A percentile compares a stretch with the other conserved stretches of the same genome.
phyloP scores from a whole-genome alignment of 2,329 filamentous ascomycete species.

The Pseudogymnoascus sp. region DNA sequence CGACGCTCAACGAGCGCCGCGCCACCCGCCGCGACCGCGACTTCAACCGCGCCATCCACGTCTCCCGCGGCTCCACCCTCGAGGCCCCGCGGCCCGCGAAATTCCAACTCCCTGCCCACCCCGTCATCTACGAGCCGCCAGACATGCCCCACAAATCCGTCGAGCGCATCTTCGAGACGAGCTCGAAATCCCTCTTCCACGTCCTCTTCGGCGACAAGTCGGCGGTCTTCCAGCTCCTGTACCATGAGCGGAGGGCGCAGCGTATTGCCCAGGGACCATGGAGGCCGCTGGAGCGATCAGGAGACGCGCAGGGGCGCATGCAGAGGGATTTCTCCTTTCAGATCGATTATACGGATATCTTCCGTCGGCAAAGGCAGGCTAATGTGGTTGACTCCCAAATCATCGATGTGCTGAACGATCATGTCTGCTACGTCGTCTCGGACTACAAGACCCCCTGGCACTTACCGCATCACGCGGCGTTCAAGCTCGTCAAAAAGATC shows the following conservation, averaged over 20 bases:
- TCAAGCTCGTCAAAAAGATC: constrained; percentile 79
- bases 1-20: constrained; percentile 47
- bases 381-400: constrained; percentile 74
- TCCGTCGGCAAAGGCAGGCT: constrained; percentile 52
- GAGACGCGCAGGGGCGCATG: constrained; percentile 49
- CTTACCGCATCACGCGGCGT: constrained; percentile 69
- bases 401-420: constrained; percentile 75
- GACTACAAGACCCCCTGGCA: constrained; percentile 62
- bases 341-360: constrained; percentile 56
- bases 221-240: constrained; percentile 84
- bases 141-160: constrained; percentile 69
- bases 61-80: constrained; percentile 52
- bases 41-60: constrained; percentile 48
- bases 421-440: constrained; percentile 58
- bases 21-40: constrained; percentile 36
- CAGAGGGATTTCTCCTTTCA: constrained; percentile 74
- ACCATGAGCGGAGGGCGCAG: constrained; percentile 71
- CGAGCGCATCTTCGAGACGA: constrained; percentile 80
- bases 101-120: constrained; percentile 71
- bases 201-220: constrained; percentile 95
- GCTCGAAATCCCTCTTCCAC: constrained; percentile 89
- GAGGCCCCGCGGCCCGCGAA: constrained; percentile 35
- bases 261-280: constrained; percentile 83
- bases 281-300: constrained; percentile 49
- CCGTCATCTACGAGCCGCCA: constrained; percentile 75